A percentile compares a stretch with the other conserved stretches of the same genome.
These are phyloP conservation scores for Forsythia suspensa DNA, from an alignment of 257 asterid species.

Conservation along the genomic window DNA sequence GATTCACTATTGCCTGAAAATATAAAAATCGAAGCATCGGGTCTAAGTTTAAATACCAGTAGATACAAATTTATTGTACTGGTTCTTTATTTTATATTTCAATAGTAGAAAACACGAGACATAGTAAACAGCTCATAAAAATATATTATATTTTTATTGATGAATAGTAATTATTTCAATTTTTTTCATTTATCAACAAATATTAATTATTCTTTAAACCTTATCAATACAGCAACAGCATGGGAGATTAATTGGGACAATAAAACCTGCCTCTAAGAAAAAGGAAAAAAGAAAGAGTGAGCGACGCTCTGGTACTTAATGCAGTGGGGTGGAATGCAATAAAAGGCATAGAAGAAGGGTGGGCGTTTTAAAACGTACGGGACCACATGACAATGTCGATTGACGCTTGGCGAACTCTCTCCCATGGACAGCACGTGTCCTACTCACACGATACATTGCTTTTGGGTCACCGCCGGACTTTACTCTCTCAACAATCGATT, in stretches of 20 bases:
- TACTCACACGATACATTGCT: conserved; percentile 18
- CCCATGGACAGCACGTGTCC: conserved; percentile 46
- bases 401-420: conserved; percentile 52
- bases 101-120: no score
- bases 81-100: no score
- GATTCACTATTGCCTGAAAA: no score
- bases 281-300: neutral
- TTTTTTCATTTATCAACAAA: neutral
- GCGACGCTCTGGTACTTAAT: neutral
- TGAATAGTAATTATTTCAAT: no score
- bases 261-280: no score
- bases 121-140: no score
- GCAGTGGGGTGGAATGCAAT: conserved; percentile 12
- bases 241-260: no score
- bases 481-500: neutral
- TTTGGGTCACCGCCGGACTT: neutral
- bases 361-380: conserved; percentile 33
- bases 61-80: neutral
- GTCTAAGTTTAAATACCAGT: no score
- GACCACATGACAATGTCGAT: conserved; percentile 46
- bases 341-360: conserved; percentile 36
- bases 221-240: no score
- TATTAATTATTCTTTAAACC: neutral
- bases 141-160: no score
- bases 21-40: neutral